Conservation (phyloP, 352 stramenopile species). For the Phytophthora litchii region DNA sequence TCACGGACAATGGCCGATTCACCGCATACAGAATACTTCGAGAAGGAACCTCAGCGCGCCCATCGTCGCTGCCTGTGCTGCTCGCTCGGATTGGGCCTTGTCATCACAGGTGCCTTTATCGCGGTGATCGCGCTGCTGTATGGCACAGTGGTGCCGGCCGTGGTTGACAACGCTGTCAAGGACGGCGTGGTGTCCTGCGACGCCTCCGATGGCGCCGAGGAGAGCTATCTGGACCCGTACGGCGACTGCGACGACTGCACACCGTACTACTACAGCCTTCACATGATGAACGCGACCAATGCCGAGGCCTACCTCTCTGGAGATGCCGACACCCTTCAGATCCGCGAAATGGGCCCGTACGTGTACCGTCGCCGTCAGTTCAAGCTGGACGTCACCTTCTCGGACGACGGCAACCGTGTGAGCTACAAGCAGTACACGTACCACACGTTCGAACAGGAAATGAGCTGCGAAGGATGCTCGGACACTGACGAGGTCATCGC, state of each 20-base stretch:
- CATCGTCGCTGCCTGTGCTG: conserved; percentile 36
- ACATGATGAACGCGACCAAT: conserved; percentile 55
- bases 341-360: conserved; percentile 71
- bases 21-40: conserved; percentile 29
- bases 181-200: conserved; percentile 50
- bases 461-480: conserved; percentile 57
- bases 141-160: conserved; percentile 46
- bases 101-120: conserved; percentile 41
- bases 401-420: conserved; percentile 48
- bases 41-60: conserved; percentile 11
- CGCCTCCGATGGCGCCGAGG: conserved; percentile 39
- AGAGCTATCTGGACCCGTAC: conserved; percentile 54
- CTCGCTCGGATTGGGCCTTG: conserved; percentile 45
- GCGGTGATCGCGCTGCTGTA: conserved; percentile 51
- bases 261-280: conserved; percentile 60
- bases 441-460: conserved; percentile 54
- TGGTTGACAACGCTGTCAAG: conserved; percentile 53
- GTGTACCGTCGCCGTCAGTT: conserved; percentile 65
- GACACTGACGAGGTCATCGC: conserved; percentile 55
- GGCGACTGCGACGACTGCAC: conserved; percentile 66
- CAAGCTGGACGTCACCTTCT: conserved; percentile 59
- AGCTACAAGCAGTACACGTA: conserved; percentile 76
- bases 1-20: conserved; percentile 22
- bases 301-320: conserved; percentile 51
- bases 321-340: conserved; percentile 52